Evolutionary conservation across 2,329 filamentous ascomycete species (phyloP).

Genomic region (Aureobasidium vineae): DNA sequence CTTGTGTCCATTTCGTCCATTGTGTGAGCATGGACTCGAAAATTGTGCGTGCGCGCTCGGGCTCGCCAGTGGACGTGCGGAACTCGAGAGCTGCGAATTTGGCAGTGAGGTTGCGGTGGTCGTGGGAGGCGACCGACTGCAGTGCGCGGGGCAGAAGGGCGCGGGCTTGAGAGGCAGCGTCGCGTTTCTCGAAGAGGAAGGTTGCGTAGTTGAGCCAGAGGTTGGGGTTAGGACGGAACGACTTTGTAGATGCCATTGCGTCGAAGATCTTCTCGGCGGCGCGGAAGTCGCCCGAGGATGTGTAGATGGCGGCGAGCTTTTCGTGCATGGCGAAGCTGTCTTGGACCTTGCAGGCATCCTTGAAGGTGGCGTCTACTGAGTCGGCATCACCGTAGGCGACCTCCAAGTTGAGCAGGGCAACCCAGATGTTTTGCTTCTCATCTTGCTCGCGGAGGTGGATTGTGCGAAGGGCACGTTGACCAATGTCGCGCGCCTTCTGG

Average conservation of each 20-base stretch:
- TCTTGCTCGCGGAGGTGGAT: constrained; percentile 89
- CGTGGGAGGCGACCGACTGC: constrained; percentile 70
- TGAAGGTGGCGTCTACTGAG: constrained; percentile 80
- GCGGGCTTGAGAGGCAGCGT: constrained; percentile 70
- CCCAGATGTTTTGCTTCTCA: constrained; percentile 95
- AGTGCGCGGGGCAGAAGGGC: constrained; percentile 77
- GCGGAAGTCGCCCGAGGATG: constrained; percentile 80
- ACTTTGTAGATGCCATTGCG: constrained; percentile 78
- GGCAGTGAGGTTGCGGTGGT: constrained; percentile 72
- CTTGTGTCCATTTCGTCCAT: constrained; percentile 84
- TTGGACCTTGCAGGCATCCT: constrained; percentile 89
- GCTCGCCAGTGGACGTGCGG: constrained; percentile 67
- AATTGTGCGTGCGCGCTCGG: constrained; percentile 89
- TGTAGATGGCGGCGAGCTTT: constrained; percentile 89
- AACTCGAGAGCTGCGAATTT: constrained; percentile 94
- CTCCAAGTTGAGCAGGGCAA: constrained; percentile 90
- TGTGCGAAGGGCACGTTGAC: constrained; percentile 83
- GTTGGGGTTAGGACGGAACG: constrained; percentile 69
- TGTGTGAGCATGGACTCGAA: constrained; percentile 84
- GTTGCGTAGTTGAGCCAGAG: constrained; percentile 95
- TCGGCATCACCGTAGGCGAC: constrained; percentile 78
- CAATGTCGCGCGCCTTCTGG: constrained; percentile 81
- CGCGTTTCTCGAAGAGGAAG: constrained; percentile 76
- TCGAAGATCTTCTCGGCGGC: constrained; percentile 90
- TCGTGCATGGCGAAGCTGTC: constrained; percentile 87